Percentiles rank a stretch among this genome's conserved stretches.
These are phyloP conservation scores for Raddia distichophylla DNA, from an alignment of 176 grass and related monocot species.

Conservation along the genomic window DNA sequence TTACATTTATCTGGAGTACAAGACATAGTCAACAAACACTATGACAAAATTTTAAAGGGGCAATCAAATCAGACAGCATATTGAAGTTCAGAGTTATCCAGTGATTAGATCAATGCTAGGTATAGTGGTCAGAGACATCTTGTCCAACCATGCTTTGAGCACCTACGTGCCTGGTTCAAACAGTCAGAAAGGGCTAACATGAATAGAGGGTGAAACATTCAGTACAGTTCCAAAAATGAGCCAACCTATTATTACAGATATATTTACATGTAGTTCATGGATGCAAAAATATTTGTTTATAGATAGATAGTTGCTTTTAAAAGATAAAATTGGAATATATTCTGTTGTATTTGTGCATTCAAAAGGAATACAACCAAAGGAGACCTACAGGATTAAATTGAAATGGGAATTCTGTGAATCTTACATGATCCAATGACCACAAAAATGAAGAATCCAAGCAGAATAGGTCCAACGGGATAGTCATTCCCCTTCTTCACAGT, in stretches of 20 bases:
- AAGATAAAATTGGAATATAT: neutral
- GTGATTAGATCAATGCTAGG: neutral
- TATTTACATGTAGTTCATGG: neutral
- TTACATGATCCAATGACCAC: slow-evolving; percentile 69
- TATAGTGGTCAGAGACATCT: neutral
- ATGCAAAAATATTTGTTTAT: neutral
- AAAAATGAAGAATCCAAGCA: slow-evolving; percentile 72
- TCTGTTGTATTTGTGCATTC: neutral
- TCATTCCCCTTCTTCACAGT: slow-evolving; percentile 62
- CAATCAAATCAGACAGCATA: neutral
- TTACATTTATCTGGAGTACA: neutral
- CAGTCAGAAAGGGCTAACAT: slow-evolving; percentile 4
- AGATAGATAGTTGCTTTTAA: neutral
- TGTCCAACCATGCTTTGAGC: neutral
- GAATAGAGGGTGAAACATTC: neutral
- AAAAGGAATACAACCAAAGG: neutral
- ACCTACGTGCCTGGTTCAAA: slow-evolving; percentile 5
- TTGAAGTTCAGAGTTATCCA: neutral
- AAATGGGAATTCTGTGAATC: neutral
- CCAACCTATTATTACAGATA: neutral
- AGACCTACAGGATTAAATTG: neutral
- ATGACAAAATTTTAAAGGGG: neutral
- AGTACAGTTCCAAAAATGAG: neutral
- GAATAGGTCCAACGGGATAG: slow-evolving; percentile 63
- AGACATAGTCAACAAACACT: neutral